Evolutionary conservation across 1,139 yeast genomes (phyloP).

Genomic region (Zygotorulaspora mrakii): DNA sequence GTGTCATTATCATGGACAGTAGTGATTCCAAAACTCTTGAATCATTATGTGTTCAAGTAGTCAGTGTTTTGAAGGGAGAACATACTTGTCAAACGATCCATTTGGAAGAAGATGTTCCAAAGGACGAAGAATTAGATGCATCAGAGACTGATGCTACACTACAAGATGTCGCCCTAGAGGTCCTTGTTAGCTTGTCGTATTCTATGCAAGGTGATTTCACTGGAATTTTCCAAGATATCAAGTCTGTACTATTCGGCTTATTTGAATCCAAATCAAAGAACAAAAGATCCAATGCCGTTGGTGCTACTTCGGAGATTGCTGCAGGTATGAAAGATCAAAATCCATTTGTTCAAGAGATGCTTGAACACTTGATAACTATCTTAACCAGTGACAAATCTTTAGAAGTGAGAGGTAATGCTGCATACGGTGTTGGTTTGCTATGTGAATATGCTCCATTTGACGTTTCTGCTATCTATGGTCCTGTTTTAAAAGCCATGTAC

Average conservation of each 20-base stretch:
- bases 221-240: slow-evolving; percentile 69
- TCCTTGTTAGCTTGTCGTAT: slow-evolving; percentile 68
- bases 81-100: slow-evolving; percentile 77
- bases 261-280: slow-evolving; percentile 61
- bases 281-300: slow-evolving; percentile 81
- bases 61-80: slow-evolving; percentile 69
- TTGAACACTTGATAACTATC: slow-evolving; percentile 64
- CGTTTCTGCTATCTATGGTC: slow-evolving; percentile 60
- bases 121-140: slow-evolving; percentile 57
- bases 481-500: slow-evolving; percentile 71
- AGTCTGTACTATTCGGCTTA: slow-evolving; percentile 59
- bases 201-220: slow-evolving; percentile 67
- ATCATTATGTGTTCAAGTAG: slow-evolving; percentile 62
- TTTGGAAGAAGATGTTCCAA: slow-evolving; percentile 50
- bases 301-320: slow-evolving; percentile 86
- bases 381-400: slow-evolving; percentile 73
- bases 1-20: slow-evolving; percentile 60
- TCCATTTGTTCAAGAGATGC: slow-evolving; percentile 64
- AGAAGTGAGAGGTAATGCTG: slow-evolving; percentile 93
- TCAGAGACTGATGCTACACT: slow-evolving; percentile 86
- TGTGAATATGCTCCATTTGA: slow-evolving; percentile 59
- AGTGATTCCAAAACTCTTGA: slow-evolving; percentile 62
- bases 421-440: slow-evolving; percentile 88
- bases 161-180: slow-evolving; percentile 82
- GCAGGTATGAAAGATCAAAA: slow-evolving; percentile 68